These are phyloP conservation scores for Diutina sp. DNA, from an alignment of 1,139 yeast genomes.

Conservation along the genomic window DNA sequence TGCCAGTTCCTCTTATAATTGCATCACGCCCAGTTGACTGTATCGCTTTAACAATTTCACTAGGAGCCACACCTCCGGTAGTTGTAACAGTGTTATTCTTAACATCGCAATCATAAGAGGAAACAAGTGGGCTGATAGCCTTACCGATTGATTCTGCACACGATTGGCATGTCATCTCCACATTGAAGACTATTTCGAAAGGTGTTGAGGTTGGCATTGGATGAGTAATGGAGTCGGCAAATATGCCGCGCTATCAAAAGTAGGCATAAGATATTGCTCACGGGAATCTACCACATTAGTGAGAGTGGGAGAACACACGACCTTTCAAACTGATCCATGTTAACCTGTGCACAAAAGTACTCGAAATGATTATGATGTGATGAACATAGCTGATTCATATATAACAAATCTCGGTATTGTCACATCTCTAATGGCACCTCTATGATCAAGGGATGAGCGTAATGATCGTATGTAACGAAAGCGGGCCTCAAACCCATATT, in stretches of 20 bases:
- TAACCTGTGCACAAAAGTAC: too few species aligned
- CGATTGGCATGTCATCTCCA: conserved; percentile 60
- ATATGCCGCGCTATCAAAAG: not conserved
- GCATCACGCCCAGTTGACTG: conserved; percentile 76
- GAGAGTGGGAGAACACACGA: too few species aligned
- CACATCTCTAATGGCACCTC: too few species aligned
- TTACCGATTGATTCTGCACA: conserved; percentile 51
- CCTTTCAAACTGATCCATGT: too few species aligned
- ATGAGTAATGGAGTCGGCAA: not conserved
- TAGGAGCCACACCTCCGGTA: conserved; percentile 57
- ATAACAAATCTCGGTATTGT: too few species aligned
- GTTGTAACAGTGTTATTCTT: conserved; percentile 47
- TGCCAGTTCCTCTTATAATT: conserved; percentile 83
- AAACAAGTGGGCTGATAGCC: conserved; percentile 39
- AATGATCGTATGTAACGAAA: too few species aligned
- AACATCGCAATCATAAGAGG: conserved; percentile 39
- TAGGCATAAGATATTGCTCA: not conserved
- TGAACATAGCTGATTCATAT: too few species aligned
- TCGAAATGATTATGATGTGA: too few species aligned
- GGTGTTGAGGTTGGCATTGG: not conserved
- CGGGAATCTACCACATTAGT: too few species aligned
- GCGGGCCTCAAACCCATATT: not conserved
- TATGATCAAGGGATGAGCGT: too few species aligned
- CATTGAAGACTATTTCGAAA: conserved; percentile 42
- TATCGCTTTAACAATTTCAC: conserved; percentile 49